Evolutionary conservation across 768 basidiomycete species (phyloP), one percentile per base, ranked within the genome.

Genomic region (Russula earlei): DNA sequence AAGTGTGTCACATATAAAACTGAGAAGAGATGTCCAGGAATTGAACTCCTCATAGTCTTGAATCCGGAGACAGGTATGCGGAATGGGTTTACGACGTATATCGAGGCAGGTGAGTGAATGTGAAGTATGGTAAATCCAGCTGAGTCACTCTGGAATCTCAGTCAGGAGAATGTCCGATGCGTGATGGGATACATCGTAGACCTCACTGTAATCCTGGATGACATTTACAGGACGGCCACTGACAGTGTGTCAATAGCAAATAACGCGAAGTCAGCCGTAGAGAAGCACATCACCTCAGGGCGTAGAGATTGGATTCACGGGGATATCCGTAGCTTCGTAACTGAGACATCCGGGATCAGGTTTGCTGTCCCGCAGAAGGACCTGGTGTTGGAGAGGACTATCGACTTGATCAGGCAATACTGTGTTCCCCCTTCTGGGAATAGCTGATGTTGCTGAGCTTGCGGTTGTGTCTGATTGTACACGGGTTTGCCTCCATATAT

Each of bases 171-270:
- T 49, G 34, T 49, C 15, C 47, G 17, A 49, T 49, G 47, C 14
- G 17, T 49, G 34, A 49, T 49, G 47, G 47, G 34, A 19, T 49
- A 49, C 47, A 49, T 49, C 34, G 47, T 49, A 24, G 36, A 37
- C 34, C 47, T 49, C 15, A 49, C 47, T 12, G 34, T 36, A 15
- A 37, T 37, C 14, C 20, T 49, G 17, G 34, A 49, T 25, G 34
- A 14, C 15, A 37, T 49, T 24, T 49, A 36, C 15, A 24, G 33
- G 34, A 17, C 14, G 36, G 17, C 34, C 2, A 15, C 15, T 25
- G 15, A 20, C 34, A 49, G 22, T 17, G 47, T 24, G 17, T n/a
- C 34, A n/a, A n/a, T n/a, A 8, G 34, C 9, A 15, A 9, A 36
- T 6, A 20, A 24, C 10, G 36, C 10, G 25, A 22, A 7, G n/a